Evolutionary conservation across 257 asterid genomes (phyloP).

Genomic region (Solanum paucissectum): DNA sequence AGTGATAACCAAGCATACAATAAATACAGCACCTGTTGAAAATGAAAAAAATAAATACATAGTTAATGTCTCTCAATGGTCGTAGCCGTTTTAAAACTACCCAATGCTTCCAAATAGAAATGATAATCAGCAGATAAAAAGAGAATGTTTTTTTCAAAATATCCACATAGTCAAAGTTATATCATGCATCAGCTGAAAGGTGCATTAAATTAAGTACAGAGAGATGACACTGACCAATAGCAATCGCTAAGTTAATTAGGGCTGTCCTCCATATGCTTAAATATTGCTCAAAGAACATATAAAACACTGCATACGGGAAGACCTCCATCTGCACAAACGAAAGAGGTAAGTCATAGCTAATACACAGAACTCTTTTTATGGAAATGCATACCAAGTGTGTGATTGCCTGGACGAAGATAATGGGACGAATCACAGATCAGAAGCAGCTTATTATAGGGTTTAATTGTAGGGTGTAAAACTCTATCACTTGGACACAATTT

Average conservation of each 20-base stretch:
- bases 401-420: not conserved
- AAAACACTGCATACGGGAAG: conserved; percentile 87
- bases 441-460: not conserved
- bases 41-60: not conserved
- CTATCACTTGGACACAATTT: not conserved
- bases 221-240: conserved; percentile 57
- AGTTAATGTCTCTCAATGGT: not conserved
- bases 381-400: not conserved
- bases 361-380: not conserved
- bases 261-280: conserved; percentile 93
- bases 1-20: conserved; percentile 83
- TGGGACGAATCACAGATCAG: not conserved
- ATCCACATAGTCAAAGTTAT: not conserved
- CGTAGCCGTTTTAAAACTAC: not conserved
- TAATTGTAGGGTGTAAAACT: not conserved
- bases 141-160: not conserved
- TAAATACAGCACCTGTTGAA: conserved; percentile 78
- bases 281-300: conserved; percentile 93
- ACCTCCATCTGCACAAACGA: conserved; percentile 65
- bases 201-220: not conserved
- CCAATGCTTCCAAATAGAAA: not conserved
- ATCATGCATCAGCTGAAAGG: not conserved
- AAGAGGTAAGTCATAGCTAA: not conserved
- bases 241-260: conserved; percentile 73
- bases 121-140: not conserved